Evolutionary conservation across 352 stramenopile genomes (phyloP), one percentile per base, ranked within the genome.

Genomic region (Globisporangium spiculum): DNA sequence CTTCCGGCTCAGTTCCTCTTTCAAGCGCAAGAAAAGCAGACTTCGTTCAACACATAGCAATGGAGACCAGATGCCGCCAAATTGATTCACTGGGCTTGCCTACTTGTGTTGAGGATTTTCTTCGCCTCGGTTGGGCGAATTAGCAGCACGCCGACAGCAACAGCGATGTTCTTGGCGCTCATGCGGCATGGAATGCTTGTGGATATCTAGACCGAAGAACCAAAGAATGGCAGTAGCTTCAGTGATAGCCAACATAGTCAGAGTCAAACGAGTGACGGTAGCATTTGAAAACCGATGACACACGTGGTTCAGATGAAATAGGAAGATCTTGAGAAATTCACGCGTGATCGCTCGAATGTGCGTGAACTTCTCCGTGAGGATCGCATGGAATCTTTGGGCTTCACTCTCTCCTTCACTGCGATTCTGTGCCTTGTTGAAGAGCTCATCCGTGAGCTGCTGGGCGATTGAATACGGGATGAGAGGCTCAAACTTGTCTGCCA

Each of bases 301-400:
- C 69, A 91, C 83, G 46, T 78, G 72, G 50, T 79, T 70, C 5
- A 88, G 60, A 69, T 91, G 80, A 7, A 74, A 61, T 8, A 91
- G 60, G 18, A 89, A 78, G 2, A 86, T 62, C 55, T 80, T 72
- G 10, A 91, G 66, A 24, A 88, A 83, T 27, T 88, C 76, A 12
- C 78, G 72, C 3, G 65, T 81, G 6, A 59, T 68, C 3, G 72
- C 71, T 30, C 57, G 70, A 20, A 89, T 68, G 22, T 78, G 64
- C 54, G 79, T 79, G 26, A 89, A 79, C 27, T 52, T 71, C 4
- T 76, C 66, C 0, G 69, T 60, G 26, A 86, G 55, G 1, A 32
- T 18, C 16, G 55, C 6, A 5, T 65, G 24, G 4, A 72, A 62
- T 58, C 53, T 32, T 22, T 30, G 62, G 12, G 59, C 59, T 27